A percentile compares a stretch with the other conserved stretches of the same genome.
Conservation (phyloP, 1,284 basidiomycete genomes). For the Trichosporon sp. region DNA sequence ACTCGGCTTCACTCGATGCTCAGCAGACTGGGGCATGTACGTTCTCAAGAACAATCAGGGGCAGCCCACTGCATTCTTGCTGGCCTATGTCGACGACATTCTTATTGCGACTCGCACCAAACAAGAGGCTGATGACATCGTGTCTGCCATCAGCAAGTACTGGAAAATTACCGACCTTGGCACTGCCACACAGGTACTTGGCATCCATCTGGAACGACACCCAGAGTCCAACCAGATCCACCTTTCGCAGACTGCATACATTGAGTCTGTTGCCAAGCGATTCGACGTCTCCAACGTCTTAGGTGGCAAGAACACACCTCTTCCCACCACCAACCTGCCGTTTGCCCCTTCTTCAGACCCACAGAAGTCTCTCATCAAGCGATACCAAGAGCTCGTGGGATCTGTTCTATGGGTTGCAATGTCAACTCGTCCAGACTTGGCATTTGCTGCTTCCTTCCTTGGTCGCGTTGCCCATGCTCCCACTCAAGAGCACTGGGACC, state of each 20-base stretch:
- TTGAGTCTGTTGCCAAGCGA: slow-evolving; percentile 41
- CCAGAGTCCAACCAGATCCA: slow-evolving; percentile 25
- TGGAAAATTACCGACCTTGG: slow-evolving; percentile 33
- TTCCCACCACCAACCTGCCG: slow-evolving; percentile 1
- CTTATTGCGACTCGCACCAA: slow-evolving; percentile 8
- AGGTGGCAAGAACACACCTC: slow-evolving; percentile 12
- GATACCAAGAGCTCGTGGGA: slow-evolving; percentile 29
- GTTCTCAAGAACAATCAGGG: slow-evolving; percentile 1
- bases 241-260: slow-evolving; percentile 48
- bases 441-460: slow-evolving; percentile 27
- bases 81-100: slow-evolving; percentile 21
- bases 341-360: neutral
- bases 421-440: slow-evolving; percentile 9
- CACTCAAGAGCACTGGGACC: slow-evolving; percentile 44
- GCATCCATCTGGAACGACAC: slow-evolving; percentile 37
- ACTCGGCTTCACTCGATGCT: slow-evolving; percentile 37
- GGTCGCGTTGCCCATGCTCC: slow-evolving; percentile 20
- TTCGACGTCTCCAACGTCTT: slow-evolving; percentile 24
- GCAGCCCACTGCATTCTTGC: slow-evolving; percentile 5
- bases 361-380: neutral
- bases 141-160: slow-evolving; percentile 20
- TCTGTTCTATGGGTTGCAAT: slow-evolving; percentile 26
- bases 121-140: slow-evolving; percentile 7
- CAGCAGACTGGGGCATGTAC: slow-evolving; percentile 47
- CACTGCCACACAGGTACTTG: slow-evolving; percentile 24